Evolutionary conservation across 129 eudicot genomes (phyloP).

Genomic region (Escallonia rubra): DNA sequence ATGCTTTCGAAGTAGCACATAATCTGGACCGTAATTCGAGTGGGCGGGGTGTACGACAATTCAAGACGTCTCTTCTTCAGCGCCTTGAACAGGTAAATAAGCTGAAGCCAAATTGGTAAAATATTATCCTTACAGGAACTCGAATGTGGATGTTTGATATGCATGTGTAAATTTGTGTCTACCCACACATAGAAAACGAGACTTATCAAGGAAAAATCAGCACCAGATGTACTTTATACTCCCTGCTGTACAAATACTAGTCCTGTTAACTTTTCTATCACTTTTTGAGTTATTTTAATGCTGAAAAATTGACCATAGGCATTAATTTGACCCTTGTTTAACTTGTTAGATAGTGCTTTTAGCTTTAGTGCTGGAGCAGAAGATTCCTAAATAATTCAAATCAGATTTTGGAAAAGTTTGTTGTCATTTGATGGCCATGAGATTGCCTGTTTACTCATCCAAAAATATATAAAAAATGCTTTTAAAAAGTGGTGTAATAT

Average conservation of each 20-base stretch:
- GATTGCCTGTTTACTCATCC: not conserved
- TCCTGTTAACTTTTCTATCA: too few species aligned
- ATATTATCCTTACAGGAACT: not conserved
- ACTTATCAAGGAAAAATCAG: too few species aligned
- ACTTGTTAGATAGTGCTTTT: not conserved
- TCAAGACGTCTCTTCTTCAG: slow-evolving; percentile 93
- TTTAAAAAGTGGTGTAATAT: too few species aligned
- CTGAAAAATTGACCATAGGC: too few species aligned
- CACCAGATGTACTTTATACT: too few species aligned
- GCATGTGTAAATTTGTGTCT: too few species aligned
- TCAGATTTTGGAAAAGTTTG: not conserved
- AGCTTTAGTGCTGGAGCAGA: too few species aligned
- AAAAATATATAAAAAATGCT: too few species aligned
- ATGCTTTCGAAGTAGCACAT: slow-evolving; percentile 93
- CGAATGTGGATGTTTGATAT: not conserved
- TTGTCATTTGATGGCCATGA: not conserved
- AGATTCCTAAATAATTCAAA: too few species aligned
- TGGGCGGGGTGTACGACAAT: slow-evolving; percentile 95
- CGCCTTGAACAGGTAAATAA: slow-evolving; percentile 75
- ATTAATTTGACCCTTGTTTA: not conserved
- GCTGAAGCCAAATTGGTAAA: not conserved
- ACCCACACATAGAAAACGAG: too few species aligned
- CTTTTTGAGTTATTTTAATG: too few species aligned
- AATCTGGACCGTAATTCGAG: slow-evolving; percentile 81
- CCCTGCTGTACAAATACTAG: too few species aligned